Conservation (phyloP, 331 rosid genomes). For the Quercus phellos region DNA sequence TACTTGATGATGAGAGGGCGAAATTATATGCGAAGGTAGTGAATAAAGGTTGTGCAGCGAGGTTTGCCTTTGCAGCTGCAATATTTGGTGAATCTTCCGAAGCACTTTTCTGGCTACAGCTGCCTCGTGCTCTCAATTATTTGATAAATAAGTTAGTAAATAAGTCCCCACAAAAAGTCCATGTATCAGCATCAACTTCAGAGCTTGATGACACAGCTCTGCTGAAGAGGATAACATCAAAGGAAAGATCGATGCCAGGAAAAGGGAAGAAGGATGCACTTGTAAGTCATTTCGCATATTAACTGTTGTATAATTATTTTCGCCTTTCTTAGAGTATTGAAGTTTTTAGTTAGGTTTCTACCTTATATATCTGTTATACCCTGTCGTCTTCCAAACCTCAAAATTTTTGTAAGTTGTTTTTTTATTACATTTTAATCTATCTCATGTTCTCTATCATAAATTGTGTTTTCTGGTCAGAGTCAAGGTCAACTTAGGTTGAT, state of each 20-base stretch:
- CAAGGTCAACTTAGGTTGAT: constrained; percentile 69
- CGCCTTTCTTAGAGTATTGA: neutral
- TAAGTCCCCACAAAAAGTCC: constrained; percentile 49
- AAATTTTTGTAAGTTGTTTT: constrained; percentile 6
- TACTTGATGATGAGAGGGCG: constrained; percentile 87
- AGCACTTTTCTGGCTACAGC: constrained; percentile 91
- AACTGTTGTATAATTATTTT: neutral
- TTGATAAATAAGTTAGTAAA: constrained; percentile 58
- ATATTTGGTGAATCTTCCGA: constrained; percentile 83
- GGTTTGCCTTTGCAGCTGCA: constrained; percentile 91
- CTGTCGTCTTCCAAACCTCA: constrained; percentile 20
- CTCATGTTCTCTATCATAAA: constrained; percentile 19
- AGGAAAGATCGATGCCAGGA: constrained; percentile 56
- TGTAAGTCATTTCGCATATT: constrained; percentile 38
- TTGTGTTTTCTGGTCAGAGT: constrained; percentile 44
- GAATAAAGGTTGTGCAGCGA: constrained; percentile 67
- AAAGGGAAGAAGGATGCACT: constrained; percentile 43
- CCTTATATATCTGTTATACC: neutral
- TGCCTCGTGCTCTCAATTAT: constrained; percentile 76
- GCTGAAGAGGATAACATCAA: constrained; percentile 71
- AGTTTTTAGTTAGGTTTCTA: constrained; percentile 17
- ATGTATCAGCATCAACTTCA: constrained; percentile 32
- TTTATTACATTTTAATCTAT: constrained; percentile 3
- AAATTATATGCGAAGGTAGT: constrained; percentile 78
- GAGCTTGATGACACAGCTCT: constrained; percentile 62